Conservation (phyloP, 352 stramenopile genomes). For the Pythium scleroteichum region DNA sequence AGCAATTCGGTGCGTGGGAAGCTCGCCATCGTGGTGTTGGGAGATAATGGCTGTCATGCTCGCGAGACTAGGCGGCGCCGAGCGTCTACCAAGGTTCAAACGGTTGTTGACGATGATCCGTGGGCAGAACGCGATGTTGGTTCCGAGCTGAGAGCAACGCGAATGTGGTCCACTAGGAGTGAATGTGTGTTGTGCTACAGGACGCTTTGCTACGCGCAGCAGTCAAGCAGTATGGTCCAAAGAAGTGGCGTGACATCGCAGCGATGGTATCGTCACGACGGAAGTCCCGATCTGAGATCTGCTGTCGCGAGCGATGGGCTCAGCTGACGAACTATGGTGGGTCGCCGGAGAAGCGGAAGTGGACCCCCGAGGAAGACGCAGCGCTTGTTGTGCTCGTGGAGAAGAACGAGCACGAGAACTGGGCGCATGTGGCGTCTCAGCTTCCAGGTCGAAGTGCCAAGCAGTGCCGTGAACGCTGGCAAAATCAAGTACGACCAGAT, state of each 20-base stretch:
- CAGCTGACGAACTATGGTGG: conserved; percentile 39
- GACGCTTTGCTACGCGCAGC: conserved; percentile 14
- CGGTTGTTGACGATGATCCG: too few relatives aligned
- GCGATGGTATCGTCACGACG: conserved; percentile 17
- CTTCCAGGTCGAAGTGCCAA: conserved; percentile 65
- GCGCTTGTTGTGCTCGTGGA: conserved; percentile 40
- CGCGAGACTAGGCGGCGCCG: too few relatives aligned
- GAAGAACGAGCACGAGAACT: conserved; percentile 44
- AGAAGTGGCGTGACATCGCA: conserved; percentile 15
- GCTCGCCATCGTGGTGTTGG: too few relatives aligned
- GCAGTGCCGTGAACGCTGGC: conserved; percentile 66
- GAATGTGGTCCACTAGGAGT: too few relatives aligned
- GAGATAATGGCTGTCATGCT: too few relatives aligned
- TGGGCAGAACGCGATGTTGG: too few relatives aligned
- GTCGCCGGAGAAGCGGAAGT: conserved; percentile 31
- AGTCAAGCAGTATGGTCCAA: conserved; percentile 5
- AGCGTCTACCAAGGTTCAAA: too few relatives aligned
- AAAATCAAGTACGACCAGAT: conserved; percentile 27
- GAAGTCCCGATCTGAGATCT: conserved; percentile 6
- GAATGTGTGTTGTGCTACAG: too few relatives aligned
- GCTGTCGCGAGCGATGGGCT: conserved; percentile 40
- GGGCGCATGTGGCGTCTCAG: conserved; percentile 57
- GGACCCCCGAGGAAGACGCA: conserved; percentile 47
- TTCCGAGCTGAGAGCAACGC: too few relatives aligned
- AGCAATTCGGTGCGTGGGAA: conserved; percentile 1